Base-by-base conservation (phyloP, 2,329 filamentous ascomycete genomes). In the Fusarium miscanthi region DNA sequence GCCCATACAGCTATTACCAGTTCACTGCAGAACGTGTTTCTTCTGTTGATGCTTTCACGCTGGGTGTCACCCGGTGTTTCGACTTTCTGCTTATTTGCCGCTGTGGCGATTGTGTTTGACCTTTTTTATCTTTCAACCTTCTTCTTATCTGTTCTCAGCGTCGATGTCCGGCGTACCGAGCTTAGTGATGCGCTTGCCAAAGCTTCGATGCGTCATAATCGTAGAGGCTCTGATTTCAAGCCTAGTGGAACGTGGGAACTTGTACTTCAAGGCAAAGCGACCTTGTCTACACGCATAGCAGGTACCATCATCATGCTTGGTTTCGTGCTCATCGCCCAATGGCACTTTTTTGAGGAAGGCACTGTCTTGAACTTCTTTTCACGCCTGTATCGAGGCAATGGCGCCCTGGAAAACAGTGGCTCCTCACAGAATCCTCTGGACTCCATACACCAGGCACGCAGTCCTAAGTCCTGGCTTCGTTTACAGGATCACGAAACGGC, bases 401-500 rank as follows among this genome's bases (percentile, higher is more conserved):
- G 70, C 9, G 41, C 58, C 12, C 41, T 59, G 12, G 71, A 73
- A 14, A 46, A 25, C 62, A 80, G 27, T 80, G 80, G 57, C 78
- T 81, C 37, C 37, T 83, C 76, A 16, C 78, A 78, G 45, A 69
- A 74, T 8, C 80, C 87, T 5, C 78, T 87, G 4, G 85, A 90
- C 16, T 86, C 88, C 27, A 87, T 94, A 67, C 91, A 95, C 76
- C 92, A 94, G 78, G 92, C 92, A 5, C 86, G 93, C 67, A 93
- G 90, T n/a, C 93, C 92, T 3, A 90, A 87, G 8, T 92, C 93
- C 21, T 95, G 93, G 93, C 84, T 95, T 54, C 87, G 88, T 31
- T 85, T 94, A 62, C 93, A 95, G 79, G 93, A 95, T 74, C 92
- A 94, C 74, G 91, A 93, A 76, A 94, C 92, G 2, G 93, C 92